These are phyloP conservation scores for Zostera marina DNA, from an alignment of 116 monocot genomes.

Conservation along the genomic window DNA sequence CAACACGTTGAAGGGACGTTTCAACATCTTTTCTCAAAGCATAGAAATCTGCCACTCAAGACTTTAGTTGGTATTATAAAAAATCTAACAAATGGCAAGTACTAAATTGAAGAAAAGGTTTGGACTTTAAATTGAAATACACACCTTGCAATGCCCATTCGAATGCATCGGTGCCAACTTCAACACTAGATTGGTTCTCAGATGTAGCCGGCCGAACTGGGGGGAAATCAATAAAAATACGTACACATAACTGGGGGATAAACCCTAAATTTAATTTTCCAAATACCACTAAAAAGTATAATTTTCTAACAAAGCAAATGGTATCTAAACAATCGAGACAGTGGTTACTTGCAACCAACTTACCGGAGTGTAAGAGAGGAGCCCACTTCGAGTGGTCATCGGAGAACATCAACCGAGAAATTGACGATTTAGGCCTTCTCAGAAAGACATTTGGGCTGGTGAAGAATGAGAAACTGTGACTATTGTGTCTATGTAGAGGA, in stretches of 20 bases:
- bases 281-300: background rate
- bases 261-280: background rate
- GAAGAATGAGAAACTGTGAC: background rate
- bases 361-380: background rate
- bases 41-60: conserved; percentile 61
- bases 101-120: background rate
- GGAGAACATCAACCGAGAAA: background rate
- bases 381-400: background rate
- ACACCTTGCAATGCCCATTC: conserved; percentile 97
- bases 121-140: background rate
- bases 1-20: conserved; percentile 39
- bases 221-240: background rate
- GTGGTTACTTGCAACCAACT: background rate
- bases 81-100: background rate
- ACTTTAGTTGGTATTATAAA: background rate
- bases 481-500: background rate
- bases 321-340: background rate
- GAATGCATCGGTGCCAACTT: conserved; percentile 27
- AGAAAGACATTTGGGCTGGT: background rate
- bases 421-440: background rate
- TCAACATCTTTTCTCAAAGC: conserved; percentile 84
- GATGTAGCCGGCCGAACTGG: conserved; percentile 31
- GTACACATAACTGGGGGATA: background rate
- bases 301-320: background rate
- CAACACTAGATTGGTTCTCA: conserved; percentile 34